Evolutionary conservation across 2,329 filamentous ascomycete species (phyloP).

Genomic region (Stachybotrys echinatus): DNA sequence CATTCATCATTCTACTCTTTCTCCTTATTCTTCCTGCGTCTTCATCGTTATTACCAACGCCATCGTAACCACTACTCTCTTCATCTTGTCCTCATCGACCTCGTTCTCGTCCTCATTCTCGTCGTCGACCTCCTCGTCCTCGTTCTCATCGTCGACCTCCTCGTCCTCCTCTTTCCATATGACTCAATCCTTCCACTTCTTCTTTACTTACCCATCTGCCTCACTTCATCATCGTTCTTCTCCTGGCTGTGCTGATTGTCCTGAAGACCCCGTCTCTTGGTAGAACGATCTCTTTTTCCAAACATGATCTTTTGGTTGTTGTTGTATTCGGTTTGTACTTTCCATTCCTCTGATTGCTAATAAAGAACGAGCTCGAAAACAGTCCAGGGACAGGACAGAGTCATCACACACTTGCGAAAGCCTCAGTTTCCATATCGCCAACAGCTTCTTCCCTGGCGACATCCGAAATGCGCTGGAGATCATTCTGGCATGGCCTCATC

Average conservation of each 20-base stretch:
- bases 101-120: not conserved
- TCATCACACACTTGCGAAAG: not conserved
- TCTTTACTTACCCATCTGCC: not conserved
- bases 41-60: not conserved
- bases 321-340: not conserved
- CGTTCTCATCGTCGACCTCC: not conserved
- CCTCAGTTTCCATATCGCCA: not conserved
- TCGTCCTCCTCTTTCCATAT: not conserved
- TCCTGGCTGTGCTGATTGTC: not conserved
- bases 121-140: not conserved
- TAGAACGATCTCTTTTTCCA: not conserved
- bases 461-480: not conserved
- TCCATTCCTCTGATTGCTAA: not conserved
- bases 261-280: not conserved
- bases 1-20: not conserved
- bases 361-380: not conserved
- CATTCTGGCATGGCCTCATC: not conserved
- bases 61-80: not conserved
- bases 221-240: not conserved
- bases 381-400: not conserved
- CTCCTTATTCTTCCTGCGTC: not conserved
- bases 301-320: not conserved
- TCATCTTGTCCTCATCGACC: not conserved
- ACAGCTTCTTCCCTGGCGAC: not conserved
- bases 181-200: not conserved